Percentiles rank a stretch among this genome's conserved stretches.
phyloP scores from a whole-genome alignment of 2,329 filamentous ascomycete species.

The Colletotrichum chrysophilum region DNA sequence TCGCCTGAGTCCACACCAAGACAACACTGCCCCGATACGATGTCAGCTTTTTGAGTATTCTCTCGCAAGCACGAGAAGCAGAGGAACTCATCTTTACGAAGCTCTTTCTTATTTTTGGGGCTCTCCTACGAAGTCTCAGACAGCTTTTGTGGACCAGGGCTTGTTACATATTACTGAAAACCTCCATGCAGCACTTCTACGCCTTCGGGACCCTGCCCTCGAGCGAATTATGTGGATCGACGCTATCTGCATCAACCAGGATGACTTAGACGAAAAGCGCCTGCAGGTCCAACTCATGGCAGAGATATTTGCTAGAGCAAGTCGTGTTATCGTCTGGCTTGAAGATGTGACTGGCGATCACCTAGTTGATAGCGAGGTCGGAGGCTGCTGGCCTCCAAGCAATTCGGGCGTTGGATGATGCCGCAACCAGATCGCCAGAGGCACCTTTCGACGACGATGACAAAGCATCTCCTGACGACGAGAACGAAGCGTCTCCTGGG shows the following conservation, averaged over 20 bases:
- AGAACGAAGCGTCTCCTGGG: too few relatives aligned
- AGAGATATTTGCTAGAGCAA: neutral
- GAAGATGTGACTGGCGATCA: accelerated
- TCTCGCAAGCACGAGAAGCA: neutral
- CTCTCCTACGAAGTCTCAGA: neutral
- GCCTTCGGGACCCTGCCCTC: neutral
- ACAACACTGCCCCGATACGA: neutral
- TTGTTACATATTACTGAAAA: accelerated
- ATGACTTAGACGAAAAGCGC: neutral
- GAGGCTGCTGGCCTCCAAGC: accelerated
- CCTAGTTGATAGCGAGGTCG: neutral
- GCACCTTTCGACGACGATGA: too few relatives aligned
- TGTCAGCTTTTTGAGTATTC: neutral
- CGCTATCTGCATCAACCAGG: neutral
- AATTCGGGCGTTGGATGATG: neutral
- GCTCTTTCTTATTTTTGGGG: neutral
- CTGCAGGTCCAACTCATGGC: neutral
- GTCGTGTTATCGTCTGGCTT: neutral
- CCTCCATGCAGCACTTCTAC: neutral
- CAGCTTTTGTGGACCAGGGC: accelerated
- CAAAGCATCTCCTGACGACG: too few relatives aligned
- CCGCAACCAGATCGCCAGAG: neutral
- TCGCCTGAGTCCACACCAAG: neutral
- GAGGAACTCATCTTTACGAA: neutral
- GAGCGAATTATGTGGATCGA: neutral